Base-by-base conservation (phyloP, 257 asterid species). In the Misopates orontium region DNA sequence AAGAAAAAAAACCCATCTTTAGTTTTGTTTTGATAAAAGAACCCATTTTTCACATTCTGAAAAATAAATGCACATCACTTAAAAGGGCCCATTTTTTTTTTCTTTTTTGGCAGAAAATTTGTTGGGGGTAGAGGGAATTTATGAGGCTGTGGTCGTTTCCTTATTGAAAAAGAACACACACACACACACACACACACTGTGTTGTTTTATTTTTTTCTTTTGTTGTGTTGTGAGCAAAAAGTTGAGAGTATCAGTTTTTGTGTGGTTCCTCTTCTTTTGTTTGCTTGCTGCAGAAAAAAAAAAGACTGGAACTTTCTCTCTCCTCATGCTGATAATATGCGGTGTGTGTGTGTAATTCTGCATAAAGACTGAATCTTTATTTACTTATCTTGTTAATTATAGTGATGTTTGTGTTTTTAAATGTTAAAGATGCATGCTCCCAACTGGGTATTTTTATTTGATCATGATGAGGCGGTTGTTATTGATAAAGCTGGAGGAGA, bases 241-340 rank as follows among this genome's bases (percentile, higher is more conserved):
- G 76, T 76, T 36, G 5, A 41, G 63, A 54, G 74, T 69, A 76
- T 80, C 74, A 47, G 68, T 66, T 70, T 77, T 36, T 36, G 77
- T 74, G 85, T 80, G 85, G 85, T 74, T 64, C 72, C 56, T 60
- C 51, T 77, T 73, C 40, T 64, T 72, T 76, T 57, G 71, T 62
- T 44, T 31, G 39, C 76, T 71, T 70, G 11, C 52, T 44, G 63
- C 72, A 62, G 45, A 45, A 19, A 28, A 42, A 11, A 4, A 3
- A 4, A 10, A 42, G 11, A 45, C 72, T 19, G 42, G 25, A 70
- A 19, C 72, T 39, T 64, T 20, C 58, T 64, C 77, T 68, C 68
- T 60, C 62, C 66, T 58, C 20, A 51, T 50, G 68, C 56, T 59
- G 75, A 60, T 56, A 72, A n/a, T 45, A 13, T 13, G 51, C 59